These are phyloP conservation scores for Plasmodium berghei DNA, from an alignment of 169 alveolate genomes.

Conservation along the genomic window DNA sequence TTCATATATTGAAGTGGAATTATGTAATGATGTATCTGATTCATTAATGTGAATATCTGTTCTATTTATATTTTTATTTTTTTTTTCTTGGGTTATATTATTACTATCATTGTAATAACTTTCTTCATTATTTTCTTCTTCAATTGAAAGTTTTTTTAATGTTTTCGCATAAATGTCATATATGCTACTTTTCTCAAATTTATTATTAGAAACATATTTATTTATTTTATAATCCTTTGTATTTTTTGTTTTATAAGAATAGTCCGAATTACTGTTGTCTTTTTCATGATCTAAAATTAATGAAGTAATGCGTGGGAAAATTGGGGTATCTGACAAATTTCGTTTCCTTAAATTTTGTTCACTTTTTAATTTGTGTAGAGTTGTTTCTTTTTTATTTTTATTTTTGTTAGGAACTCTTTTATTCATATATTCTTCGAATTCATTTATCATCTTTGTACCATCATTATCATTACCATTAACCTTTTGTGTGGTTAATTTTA, in stretches of 20 bases:
- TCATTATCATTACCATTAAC: slow-evolving; percentile 11
- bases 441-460: slow-evolving; percentile 1
- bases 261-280: slow-evolving; percentile 32
- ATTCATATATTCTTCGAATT: slow-evolving; percentile 10
- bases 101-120: slow-evolving; percentile 3
- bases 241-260: slow-evolving; percentile 15
- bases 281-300: slow-evolving; percentile 62
- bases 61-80: slow-evolving; percentile 21
- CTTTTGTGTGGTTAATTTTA: slow-evolving; percentile 15
- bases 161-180: slow-evolving; percentile 62
- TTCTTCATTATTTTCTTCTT: slow-evolving; percentile 42
- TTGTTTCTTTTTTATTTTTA: slow-evolving; percentile 18
- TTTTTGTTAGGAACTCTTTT: slow-evolving; percentile 22
- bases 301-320: slow-evolving; percentile 57
- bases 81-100: slow-evolving; percentile 26
- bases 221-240: slow-evolving; percentile 35
- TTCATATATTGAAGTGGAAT: slow-evolving; percentile 15
- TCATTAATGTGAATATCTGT: slow-evolving; percentile 21
- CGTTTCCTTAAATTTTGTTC: neutral
- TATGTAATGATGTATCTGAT: slow-evolving; percentile 35
- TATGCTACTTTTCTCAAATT: slow-evolving; percentile 50
- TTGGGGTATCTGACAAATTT: slow-evolving; percentile 58
- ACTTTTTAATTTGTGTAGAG: slow-evolving; percentile 10
- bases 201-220: slow-evolving; percentile 21
- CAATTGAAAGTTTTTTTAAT: slow-evolving; percentile 54